These are phyloP conservation scores for Amaranthus cruentus DNA, from an alignment of 148 eudicot species.

Conservation along the genomic window DNA sequence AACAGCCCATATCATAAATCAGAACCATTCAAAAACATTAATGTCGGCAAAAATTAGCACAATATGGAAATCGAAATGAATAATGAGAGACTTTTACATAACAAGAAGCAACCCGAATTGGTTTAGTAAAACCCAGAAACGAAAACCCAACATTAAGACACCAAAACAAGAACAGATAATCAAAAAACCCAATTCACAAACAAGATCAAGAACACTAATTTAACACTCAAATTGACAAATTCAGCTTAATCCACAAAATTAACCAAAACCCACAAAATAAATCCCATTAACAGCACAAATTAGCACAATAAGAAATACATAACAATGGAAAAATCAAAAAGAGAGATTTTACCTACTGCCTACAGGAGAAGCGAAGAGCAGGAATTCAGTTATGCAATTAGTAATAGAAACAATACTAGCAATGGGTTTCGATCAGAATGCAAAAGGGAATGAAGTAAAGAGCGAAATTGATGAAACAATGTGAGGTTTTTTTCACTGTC, in stretches of 20 bases:
- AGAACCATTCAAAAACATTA: no score
- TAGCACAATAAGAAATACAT: neutral
- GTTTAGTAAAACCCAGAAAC: no score
- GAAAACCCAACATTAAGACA: no score
- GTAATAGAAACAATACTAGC: no score
- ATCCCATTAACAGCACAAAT: neutral
- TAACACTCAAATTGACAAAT: slow-evolving; percentile 2
- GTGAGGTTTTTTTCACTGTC: neutral
- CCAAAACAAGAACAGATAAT: no score
- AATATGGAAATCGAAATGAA: no score
- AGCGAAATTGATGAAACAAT: neutral
- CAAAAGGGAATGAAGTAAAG: slow-evolving; percentile 11
- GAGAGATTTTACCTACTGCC: slow-evolving; percentile 8
- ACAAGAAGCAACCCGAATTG: no score
- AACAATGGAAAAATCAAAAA: neutral
- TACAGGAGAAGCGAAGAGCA: slow-evolving; percentile 8
- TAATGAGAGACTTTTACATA: no score
- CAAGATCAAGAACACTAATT: neutral
- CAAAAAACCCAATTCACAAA: no score
- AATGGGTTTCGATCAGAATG: neutral
- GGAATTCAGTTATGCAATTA: neutral
- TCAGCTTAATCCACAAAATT: slow-evolving; percentile 4
- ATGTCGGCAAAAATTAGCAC: no score
- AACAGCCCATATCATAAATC: no score
- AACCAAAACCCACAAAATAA: slow-evolving; percentile 12